Conservation (phyloP, 2,329 filamentous ascomycete species). For the Colletotrichum zoysiae region DNA sequence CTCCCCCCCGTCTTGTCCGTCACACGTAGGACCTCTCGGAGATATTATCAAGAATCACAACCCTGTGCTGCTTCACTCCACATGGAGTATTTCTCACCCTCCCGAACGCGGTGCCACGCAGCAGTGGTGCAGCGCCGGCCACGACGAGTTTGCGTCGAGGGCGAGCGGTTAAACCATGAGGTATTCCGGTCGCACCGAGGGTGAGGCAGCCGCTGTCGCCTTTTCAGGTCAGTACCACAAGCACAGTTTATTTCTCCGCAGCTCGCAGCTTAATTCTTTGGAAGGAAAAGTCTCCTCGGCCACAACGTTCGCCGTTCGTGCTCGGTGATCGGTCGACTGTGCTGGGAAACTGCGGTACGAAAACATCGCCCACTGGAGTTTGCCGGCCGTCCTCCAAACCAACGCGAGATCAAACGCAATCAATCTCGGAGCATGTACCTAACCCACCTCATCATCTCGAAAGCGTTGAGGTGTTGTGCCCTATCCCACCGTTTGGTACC, state of each 20-base stretch:
- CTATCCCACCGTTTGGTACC: conserved; percentile 1
- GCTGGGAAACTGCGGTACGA: not conserved
- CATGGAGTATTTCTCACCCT: conserved; percentile 28
- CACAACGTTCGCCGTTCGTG: not conserved
- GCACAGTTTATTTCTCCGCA: conserved; percentile 16
- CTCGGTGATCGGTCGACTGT: not conserved
- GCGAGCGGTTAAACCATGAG: conserved; percentile 30
- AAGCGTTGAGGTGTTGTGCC: not conserved
- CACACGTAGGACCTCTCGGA: conserved; percentile 28
- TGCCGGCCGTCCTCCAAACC: not conserved
- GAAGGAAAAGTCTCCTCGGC: not conserved
- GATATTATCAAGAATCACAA: conserved; percentile 31
- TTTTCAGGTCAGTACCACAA: conserved; percentile 38
- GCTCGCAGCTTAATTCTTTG: conserved; percentile 22
- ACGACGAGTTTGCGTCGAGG: conserved; percentile 43
- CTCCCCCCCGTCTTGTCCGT: conserved; percentile 1
- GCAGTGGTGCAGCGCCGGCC: conserved; percentile 35
- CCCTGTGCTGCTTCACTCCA: conserved; percentile 19
- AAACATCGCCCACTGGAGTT: not conserved
- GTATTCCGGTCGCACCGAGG: conserved; percentile 28
- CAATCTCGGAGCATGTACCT: not conserved
- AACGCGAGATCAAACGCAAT: not conserved
- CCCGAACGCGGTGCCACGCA: conserved; percentile 34
- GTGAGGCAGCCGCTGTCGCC: conserved; percentile 36
- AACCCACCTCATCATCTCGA: not conserved